phyloP scores from a whole-genome alignment of 306 rosid genomes.

The Astragalus glycyphyllos region DNA sequence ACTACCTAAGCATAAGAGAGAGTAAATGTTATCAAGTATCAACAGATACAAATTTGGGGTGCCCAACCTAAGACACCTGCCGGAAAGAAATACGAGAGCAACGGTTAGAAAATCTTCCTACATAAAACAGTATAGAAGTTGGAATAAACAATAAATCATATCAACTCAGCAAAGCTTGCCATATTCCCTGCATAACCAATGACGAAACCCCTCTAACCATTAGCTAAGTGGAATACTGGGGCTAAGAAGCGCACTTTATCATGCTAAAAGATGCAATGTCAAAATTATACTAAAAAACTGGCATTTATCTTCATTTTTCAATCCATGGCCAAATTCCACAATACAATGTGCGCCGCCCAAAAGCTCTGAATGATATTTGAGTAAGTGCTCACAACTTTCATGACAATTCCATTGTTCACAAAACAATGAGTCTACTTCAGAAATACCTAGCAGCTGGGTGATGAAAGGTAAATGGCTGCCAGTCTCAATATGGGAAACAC shows the following conservation, averaged over 20 bases:
- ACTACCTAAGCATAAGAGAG: background rate
- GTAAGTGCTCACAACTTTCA: background rate
- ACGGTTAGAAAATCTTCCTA: background rate
- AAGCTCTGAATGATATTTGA: constrained; percentile 2
- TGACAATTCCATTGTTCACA: background rate
- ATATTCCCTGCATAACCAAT: background rate
- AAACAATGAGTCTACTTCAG: background rate
- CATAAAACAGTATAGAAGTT: background rate
- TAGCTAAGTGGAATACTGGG: background rate
- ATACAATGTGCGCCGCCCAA: background rate
- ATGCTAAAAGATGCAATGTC: background rate
- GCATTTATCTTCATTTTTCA: constrained; percentile 8
- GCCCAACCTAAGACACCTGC: constrained; percentile 9
- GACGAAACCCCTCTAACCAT: constrained; percentile 10
- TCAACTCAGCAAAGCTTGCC: background rate
- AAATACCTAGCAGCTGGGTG: constrained; percentile 5
- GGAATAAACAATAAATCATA: constrained; percentile 11
- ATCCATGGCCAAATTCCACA: constrained; percentile 20
- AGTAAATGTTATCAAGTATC: background rate
- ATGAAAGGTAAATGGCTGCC: background rate
- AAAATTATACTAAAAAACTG: background rate
- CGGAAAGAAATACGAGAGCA: constrained; percentile 6
- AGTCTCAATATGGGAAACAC: background rate
- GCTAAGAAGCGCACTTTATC: constrained; percentile 4
- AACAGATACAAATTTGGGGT: constrained; percentile 6